Conservation (phyloP, 208 protist species). For the Novymonas esmeraldas region DNA sequence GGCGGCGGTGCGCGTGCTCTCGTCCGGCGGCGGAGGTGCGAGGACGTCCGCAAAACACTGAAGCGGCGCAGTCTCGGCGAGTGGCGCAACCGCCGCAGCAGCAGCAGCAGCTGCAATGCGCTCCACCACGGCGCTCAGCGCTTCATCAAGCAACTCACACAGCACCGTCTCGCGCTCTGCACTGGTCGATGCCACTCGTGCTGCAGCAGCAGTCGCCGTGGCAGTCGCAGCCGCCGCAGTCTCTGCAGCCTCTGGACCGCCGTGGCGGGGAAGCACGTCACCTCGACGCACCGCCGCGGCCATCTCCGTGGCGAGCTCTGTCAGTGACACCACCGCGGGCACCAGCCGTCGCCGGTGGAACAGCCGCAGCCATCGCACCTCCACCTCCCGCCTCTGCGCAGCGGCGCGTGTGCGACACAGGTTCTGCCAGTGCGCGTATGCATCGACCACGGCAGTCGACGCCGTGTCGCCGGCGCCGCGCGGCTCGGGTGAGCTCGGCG, state of each 20-base stretch:
- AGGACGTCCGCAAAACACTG: not conserved
- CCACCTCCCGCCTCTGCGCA: conserved; percentile 43
- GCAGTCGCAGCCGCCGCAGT: not conserved
- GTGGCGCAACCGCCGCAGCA: no score
- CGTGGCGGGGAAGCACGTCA: conserved; percentile 6
- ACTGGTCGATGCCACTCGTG: no score
- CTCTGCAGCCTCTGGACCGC: not conserved
- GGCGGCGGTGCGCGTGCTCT: not conserved
- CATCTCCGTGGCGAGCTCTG: conserved; percentile 36
- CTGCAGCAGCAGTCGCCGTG: not conserved
- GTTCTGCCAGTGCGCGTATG: conserved; percentile 12
- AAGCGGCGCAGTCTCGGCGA: not conserved
- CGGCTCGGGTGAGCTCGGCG: not conserved
- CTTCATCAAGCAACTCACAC: no score
- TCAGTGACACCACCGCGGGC: conserved; percentile 50
- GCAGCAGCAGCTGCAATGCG: conserved; percentile 4
- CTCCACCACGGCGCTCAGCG: not conserved
- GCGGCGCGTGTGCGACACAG: conserved; percentile 14
- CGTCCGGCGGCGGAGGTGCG: not conserved
- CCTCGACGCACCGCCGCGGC: conserved; percentile 31
- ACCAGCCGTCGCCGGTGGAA: conserved; percentile 69
- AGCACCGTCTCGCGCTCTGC: no score
- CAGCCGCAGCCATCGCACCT: conserved; percentile 60
- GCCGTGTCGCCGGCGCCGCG: not conserved
- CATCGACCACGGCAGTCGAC: not conserved